Evolutionary conservation across 2,329 filamentous ascomycete species (phyloP), one percentile per base, ranked within the genome.

Genomic region (Camillea tinctor): DNA sequence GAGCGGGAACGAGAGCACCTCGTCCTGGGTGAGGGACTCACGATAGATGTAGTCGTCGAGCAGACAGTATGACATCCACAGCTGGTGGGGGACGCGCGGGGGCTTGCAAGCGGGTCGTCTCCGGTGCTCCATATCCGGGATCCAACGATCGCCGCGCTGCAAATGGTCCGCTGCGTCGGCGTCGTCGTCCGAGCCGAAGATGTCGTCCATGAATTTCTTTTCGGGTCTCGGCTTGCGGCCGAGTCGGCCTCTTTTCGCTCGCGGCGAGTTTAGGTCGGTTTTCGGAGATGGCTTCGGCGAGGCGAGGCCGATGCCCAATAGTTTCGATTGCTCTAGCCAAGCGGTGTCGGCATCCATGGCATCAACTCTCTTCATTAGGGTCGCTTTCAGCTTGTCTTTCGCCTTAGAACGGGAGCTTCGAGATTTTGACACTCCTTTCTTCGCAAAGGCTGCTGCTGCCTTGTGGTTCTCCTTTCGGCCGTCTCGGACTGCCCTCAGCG

Each of bases 1-100:
- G 9, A 67, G 63, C 13, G 65, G 65, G 17, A 56, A 49, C n/a
- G 52, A n/a, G 9, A 56, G 21, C 19, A 58, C 51, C 55, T 66
- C 60, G 15, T 62, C 63, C 0, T 54, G 51, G 1, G 61, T 64
- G 26, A 67, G 53, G 5, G 60, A 60, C 3, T 58, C 26, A n/a
- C 65, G 52, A 23, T 66, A 67, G 1, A 67, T 63, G 48, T 64
- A 64, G 2, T 67, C 65, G 11, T 66, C 63, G 21, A 67, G 36
- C 2, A 64, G 55, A 17, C 53, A 57, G 44, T 67, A 67, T 21
- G 63, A 60, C 63, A 66, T 67, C 65, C 65, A 65, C 9, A 64
- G 20, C 30, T 59, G 54, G 6, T 56, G 26, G 2, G 65, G 60
- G 6, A 67, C 54, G 8, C 36, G 24, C n/a, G 19, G 50, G 1